These are phyloP conservation scores for Lasiodiplodia theobromae DNA, from an alignment of 2,329 filamentous ascomycete genomes.

Conservation along the genomic window DNA sequence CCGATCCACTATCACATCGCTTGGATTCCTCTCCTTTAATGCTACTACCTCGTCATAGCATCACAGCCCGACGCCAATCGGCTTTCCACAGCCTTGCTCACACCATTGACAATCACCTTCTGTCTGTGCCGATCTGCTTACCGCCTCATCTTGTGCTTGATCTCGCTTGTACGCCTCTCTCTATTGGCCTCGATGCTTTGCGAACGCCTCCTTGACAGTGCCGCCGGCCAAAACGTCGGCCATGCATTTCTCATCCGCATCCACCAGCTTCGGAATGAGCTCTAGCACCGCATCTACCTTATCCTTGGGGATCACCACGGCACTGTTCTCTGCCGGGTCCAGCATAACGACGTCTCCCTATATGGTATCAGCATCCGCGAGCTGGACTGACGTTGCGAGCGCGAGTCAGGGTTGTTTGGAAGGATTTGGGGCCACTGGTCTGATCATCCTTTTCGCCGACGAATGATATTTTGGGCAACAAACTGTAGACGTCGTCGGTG, in stretches of 20 bases:
- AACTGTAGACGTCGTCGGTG: not conserved
- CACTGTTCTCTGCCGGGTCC: conserved; percentile 70
- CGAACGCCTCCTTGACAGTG: conserved; percentile 71
- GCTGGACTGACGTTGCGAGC: not conserved
- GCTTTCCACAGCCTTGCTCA: not conserved
- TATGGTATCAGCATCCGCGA: conserved; percentile 15
- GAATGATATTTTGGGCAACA: not conserved
- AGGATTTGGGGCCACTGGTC: not conserved
- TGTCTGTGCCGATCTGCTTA: conserved; percentile 1
- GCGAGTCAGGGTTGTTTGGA: not conserved
- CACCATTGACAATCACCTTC: not conserved
- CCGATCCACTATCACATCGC: conserved; percentile 23
- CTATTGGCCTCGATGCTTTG: conserved; percentile 53
- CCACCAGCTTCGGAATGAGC: conserved; percentile 60
- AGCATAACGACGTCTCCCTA: conserved; percentile 73
- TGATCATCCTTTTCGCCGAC: not conserved
- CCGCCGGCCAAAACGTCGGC: conserved; percentile 69
- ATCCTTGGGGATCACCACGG: conserved; percentile 70
- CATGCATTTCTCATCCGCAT: conserved; percentile 53
- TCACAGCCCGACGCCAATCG: conserved; percentile 20
- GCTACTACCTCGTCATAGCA: conserved; percentile 16
- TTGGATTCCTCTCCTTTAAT: conserved; percentile 18
- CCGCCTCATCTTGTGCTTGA: not conserved
- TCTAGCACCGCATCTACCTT: conserved; percentile 67
- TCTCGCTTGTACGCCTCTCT: not conserved